Conservation (phyloP, 257 asterid species). For the Pogostemon cablin region DNA sequence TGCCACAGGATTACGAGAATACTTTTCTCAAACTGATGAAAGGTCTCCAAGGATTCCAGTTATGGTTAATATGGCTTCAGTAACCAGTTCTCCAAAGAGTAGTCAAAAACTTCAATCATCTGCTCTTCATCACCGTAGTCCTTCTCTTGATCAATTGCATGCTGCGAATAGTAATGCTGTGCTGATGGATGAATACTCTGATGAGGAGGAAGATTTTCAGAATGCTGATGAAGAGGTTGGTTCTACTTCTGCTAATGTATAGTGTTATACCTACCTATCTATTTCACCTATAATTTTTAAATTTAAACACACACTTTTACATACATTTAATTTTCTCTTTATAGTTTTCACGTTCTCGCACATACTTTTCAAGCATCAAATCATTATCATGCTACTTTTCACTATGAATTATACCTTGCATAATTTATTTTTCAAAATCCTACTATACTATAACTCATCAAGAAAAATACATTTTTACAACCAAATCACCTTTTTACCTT, state of each 20-base stretch:
- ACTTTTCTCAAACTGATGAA: slow-evolving; percentile 91
- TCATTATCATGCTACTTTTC: too few species aligned
- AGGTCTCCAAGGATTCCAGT: slow-evolving; percentile 92
- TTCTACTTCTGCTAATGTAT: slow-evolving; percentile 17
- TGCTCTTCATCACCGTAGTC: slow-evolving; percentile 54
- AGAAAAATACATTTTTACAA: too few species aligned
- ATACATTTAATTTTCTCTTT: too few species aligned
- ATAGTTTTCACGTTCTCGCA: too few species aligned
- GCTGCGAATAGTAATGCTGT: slow-evolving; percentile 61
- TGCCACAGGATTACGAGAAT: slow-evolving; percentile 81
- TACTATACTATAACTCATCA: too few species aligned
- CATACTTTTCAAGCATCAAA: too few species aligned
- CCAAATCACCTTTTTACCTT: too few species aligned
- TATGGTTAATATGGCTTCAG: slow-evolving; percentile 87
- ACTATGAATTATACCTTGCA: too few species aligned
- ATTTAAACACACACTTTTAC: too few species aligned
- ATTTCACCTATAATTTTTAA: too few species aligned
- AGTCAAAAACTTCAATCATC: slow-evolving; percentile 50
- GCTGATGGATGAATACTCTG: slow-evolving; percentile 83
- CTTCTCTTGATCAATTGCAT: slow-evolving; percentile 68
- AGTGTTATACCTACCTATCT: too few species aligned
- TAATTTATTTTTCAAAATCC: too few species aligned
- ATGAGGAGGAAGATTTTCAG: slow-evolving; percentile 93
- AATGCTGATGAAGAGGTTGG: slow-evolving; percentile 73
- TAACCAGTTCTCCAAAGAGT: slow-evolving; percentile 59